Conservation (phyloP, 805 yeast genomes). For the Starmerella bombicola region DNA sequence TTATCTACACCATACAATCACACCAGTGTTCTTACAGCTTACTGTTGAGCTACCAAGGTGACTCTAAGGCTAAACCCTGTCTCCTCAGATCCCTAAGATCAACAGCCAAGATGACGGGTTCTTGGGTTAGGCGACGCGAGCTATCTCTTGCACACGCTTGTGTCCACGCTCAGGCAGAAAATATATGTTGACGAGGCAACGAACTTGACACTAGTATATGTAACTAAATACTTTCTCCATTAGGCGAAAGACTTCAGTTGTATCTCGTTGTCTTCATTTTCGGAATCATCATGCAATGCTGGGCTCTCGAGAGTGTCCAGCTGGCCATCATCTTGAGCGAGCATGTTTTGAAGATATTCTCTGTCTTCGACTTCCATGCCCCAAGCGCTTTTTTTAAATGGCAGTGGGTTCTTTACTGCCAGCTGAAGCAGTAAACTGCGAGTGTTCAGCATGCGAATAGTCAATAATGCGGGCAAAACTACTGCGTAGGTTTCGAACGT, state of each 20-base stretch:
- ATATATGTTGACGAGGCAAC: too few species aligned
- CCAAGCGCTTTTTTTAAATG: constrained; percentile 33
- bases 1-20: too few species aligned
- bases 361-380: constrained; percentile 31
- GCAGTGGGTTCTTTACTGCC: constrained; percentile 24
- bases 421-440: constrained; percentile 26
- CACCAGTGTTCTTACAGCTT: too few species aligned
- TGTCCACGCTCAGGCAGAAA: too few species aligned
- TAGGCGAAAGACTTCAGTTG: background rate
- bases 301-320: constrained; percentile 8
- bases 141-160: too few species aligned
- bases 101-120: too few species aligned
- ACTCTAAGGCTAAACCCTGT: too few species aligned
- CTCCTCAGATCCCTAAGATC: too few species aligned
- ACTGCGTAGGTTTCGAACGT: constrained; percentile 5
- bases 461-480: constrained; percentile 14
- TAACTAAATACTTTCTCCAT: too few species aligned
- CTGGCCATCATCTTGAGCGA: constrained; percentile 6
- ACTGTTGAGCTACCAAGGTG: too few species aligned
- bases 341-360: constrained; percentile 14
- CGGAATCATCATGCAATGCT: constrained; percentile 6
- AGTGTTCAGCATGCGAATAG: background rate
- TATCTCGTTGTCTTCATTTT: constrained; percentile 15
- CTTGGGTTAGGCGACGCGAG: too few species aligned
- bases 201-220: too few species aligned